Evolutionary conservation across 2,329 filamentous ascomycete genomes (phyloP).

Genomic region (Emericellopsis atlantica): DNA sequence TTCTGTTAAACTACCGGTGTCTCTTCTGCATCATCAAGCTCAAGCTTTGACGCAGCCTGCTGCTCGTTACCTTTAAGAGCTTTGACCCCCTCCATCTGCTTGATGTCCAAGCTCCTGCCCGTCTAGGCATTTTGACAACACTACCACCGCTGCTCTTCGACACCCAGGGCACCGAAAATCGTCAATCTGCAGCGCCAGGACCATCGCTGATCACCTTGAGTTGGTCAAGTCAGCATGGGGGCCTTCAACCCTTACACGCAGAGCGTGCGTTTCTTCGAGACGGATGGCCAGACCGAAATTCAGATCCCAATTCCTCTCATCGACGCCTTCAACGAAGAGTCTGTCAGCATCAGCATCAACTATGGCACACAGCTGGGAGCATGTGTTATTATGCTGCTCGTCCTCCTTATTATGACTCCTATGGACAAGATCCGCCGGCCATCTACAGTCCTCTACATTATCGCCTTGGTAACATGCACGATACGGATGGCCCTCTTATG

Average conservation of each 20-base stretch:
- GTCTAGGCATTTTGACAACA: too few relatives aligned
- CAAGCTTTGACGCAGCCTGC: neutral
- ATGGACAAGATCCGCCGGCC: constrained; percentile 48
- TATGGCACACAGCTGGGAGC: constrained; percentile 62
- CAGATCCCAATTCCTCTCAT: constrained; percentile 17
- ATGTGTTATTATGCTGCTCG: constrained; percentile 48
- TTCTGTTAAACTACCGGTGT: neutral
- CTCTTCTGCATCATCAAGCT: neutral
- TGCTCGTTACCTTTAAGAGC: too few relatives aligned
- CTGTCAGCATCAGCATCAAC: constrained; percentile 38
- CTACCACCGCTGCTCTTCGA: neutral
- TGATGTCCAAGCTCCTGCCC: too few relatives aligned
- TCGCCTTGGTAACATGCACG: constrained; percentile 46
- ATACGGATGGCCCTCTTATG: constrained; percentile 44
- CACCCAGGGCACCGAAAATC: neutral
- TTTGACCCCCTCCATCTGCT: too few relatives aligned
- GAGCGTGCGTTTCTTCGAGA: constrained; percentile 18
- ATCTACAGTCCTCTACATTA: constrained; percentile 53
- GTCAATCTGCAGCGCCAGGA: neutral
- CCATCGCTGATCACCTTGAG: neutral
- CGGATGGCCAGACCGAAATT: constrained; percentile 17
- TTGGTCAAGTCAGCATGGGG: constrained; percentile 7
- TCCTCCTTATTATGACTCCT: constrained; percentile 56
- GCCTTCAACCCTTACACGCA: constrained; percentile 22
- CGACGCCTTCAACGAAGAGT: constrained; percentile 17